Base-by-base conservation (phyloP, 2,329 filamentous ascomycete genomes). In the Arthrobotrys pseudoclavata region DNA sequence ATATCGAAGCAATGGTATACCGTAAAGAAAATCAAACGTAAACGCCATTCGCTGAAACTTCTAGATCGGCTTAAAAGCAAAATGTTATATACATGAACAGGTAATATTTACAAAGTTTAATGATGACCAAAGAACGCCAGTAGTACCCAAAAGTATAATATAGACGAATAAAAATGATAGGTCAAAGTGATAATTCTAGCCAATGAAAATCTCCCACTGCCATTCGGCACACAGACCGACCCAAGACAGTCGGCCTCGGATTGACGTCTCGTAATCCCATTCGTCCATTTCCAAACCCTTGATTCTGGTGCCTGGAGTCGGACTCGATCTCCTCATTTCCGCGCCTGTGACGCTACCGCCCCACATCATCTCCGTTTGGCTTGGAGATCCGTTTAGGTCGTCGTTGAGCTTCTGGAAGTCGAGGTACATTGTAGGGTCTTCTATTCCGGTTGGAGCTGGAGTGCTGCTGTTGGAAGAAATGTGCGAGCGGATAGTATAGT, bases 401-500 rank as follows among this genome's bases (percentile, higher is more conserved):
- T 76, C 72, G 60, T 70, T 76, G 15, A 76, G 60, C 24, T 76
- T 70, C 34, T 76, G 72, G 61, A 76, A 76, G 34, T 76, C 72
- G 34, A 76, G 72, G n/a, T 70, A 76, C 72, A 76, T 76, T 20
- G 72, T 76, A 12, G 72, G 60, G 52, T 76, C 72, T 48, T 76
- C 72, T 10, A 76, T 76, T 26, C 57, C 66, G 18, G 72, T 66
- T 26, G 72, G 57, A 13, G 72, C 72, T 45, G 72, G 72, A n/a
- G 66, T 76, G 22, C 66, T 76, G n/a, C 72, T 62, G 29, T 52
- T 70, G 12, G 72, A 62, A 67, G 79, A 34, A 64, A 79, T 68
- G 70, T 82, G 69, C 55, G 81, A 75, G 24, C 79, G 78, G 50
- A 82, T 79, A 62, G 82, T 81, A 57, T 83, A 82, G 12, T 83